Evolutionary conservation across 768 basidiomycete genomes (phyloP).

Genomic region (Boletus tylopilopsis): DNA sequence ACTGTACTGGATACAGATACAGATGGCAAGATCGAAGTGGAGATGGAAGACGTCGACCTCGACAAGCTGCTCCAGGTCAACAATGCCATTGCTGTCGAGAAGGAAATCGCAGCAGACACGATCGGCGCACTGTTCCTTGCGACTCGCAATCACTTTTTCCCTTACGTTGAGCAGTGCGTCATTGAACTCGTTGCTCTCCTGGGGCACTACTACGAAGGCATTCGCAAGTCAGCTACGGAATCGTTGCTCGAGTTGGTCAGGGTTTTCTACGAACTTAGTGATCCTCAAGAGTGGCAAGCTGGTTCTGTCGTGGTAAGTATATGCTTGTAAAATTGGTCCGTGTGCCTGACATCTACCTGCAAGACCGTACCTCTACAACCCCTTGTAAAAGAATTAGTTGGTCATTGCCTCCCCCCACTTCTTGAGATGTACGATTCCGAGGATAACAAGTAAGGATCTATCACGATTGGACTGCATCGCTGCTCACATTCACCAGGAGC

Average conservation of each 20-base stretch:
- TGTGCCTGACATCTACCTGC: slow-evolving; percentile 8
- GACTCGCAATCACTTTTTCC: slow-evolving; percentile 81
- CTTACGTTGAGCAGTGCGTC: slow-evolving; percentile 81
- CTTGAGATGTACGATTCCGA: slow-evolving; percentile 90
- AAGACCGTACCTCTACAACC: slow-evolving; percentile 51
- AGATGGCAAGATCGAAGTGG: slow-evolving; percentile 55
- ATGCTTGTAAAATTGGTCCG: background rate
- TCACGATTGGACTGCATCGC: slow-evolving; percentile 1
- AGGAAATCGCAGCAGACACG: slow-evolving; percentile 97
- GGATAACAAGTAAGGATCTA: slow-evolving; percentile 85
- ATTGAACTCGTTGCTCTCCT: slow-evolving; percentile 76
- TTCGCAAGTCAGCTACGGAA: slow-evolving; percentile 88
- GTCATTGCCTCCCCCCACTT: slow-evolving; percentile 67
- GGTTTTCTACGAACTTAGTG: slow-evolving; percentile 87
- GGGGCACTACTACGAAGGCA: slow-evolving; percentile 95
- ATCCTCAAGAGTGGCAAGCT: slow-evolving; percentile 78
- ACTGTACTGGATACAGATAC: slow-evolving; percentile 51
- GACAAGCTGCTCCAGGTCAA: slow-evolving; percentile 91
- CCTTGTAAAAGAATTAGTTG: slow-evolving; percentile 76
- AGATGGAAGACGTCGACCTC: slow-evolving; percentile 75
- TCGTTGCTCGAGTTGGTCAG: slow-evolving; percentile 85
- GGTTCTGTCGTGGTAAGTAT: slow-evolving; percentile 60
- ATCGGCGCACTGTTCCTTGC: slow-evolving; percentile 87
- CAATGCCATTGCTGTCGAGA: slow-evolving; percentile 96
- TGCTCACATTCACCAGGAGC: slow-evolving; percentile 44